Percentiles rank a stretch among this genome's conserved stretches.
Evolutionary conservation across 2,329 filamentous ascomycete genomes (phyloP).

Genomic region (Leptographium radiaticola): DNA sequence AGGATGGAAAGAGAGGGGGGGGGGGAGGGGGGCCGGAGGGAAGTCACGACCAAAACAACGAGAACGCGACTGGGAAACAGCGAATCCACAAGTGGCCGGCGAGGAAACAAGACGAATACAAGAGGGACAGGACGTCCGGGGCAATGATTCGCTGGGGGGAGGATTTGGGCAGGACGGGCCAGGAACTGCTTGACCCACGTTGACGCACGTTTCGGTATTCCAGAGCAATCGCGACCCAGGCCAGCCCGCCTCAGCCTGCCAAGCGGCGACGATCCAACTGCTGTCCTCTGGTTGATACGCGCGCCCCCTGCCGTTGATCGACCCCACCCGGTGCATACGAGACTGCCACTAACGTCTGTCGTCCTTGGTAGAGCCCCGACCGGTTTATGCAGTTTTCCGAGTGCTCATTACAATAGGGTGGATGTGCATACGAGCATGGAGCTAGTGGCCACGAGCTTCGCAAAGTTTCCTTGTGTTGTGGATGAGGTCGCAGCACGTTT

Average conservation of each 20-base stretch:
- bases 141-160: not conserved
- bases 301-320: not conserved
- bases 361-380: too few species aligned
- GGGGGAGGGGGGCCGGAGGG: not conserved
- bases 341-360: too few species aligned
- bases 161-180: not conserved
- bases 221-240: not conserved
- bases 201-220: slow-evolving; percentile 3
- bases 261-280: not conserved
- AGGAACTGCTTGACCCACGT: not conserved
- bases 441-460: too few species aligned
- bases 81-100: not conserved
- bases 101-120: not conserved
- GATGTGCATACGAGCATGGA: too few species aligned
- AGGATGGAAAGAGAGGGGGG: not conserved
- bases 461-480: too few species aligned
- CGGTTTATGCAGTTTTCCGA: too few species aligned
- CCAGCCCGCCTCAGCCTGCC: not conserved
- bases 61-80: too few species aligned
- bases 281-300: not conserved
- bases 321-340: too few species aligned
- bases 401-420: too few species aligned
- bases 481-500: too few species aligned
- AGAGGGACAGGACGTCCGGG: not conserved
- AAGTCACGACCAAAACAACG: not conserved